Evolutionary conservation across 352 stramenopile species (phyloP).

Genomic region (Pythium chondricola): DNA sequence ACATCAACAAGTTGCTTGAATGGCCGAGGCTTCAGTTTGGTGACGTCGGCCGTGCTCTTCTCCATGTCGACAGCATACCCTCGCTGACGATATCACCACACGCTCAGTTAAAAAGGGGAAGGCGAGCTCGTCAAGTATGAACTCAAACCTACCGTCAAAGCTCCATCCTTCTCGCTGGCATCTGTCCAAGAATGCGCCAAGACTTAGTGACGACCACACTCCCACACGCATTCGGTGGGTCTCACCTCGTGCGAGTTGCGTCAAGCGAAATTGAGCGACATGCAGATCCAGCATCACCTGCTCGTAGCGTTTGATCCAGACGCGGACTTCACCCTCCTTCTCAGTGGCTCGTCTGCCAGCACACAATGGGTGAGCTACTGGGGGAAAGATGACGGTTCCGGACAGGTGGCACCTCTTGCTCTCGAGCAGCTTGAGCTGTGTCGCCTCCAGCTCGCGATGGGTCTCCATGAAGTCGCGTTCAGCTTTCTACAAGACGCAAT

Average conservation of each 20-base stretch:
- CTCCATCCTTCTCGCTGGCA: conserved; percentile 55
- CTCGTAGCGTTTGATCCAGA: conserved; percentile 79
- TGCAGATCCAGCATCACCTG: conserved; percentile 84
- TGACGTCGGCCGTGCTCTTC: conserved; percentile 18
- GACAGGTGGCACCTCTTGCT: conserved; percentile 39
- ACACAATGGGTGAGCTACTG: background rate
- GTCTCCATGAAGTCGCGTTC: conserved; percentile 69
- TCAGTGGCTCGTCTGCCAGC: conserved; percentile 30
- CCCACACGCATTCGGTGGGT: too few relatives aligned
- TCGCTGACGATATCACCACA: conserved; percentile 38
- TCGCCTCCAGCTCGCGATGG: conserved; percentile 57
- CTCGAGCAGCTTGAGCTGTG: conserved; percentile 59
- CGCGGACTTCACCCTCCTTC: conserved; percentile 46
- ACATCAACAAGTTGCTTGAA: conserved; percentile 44
- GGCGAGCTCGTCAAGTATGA: background rate
- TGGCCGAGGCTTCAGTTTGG: conserved; percentile 28
- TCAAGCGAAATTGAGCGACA: conserved; percentile 60
- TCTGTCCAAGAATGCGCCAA: too few relatives aligned
- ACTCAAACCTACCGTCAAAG: conserved; percentile 33
- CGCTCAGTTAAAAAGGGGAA: background rate
- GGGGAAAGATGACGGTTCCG: background rate
- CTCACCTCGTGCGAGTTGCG: conserved; percentile 60
- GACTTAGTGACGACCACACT: too few relatives aligned
- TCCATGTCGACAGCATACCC: conserved; percentile 49
- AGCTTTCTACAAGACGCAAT: conserved; percentile 30